phyloP scores from a whole-genome alignment of 1,139 yeast genomes.

The Candida sp. region DNA sequence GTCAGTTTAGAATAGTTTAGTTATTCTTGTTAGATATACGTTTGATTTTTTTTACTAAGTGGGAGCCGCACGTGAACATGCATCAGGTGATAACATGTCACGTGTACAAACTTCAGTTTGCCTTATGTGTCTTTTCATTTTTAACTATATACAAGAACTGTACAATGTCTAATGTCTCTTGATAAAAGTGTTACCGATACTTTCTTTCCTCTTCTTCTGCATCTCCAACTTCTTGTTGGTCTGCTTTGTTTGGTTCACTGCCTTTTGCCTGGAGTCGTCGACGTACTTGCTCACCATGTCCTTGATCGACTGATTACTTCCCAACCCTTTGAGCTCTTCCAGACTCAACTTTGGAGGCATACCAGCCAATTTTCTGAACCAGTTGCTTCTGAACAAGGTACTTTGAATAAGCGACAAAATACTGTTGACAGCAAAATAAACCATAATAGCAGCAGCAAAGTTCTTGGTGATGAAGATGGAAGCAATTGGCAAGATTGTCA shows the following conservation, averaged over 20 bases:
- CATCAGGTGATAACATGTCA: no score
- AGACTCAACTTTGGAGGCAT: slow-evolving; percentile 58
- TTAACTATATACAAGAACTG: neutral
- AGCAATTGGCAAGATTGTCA: slow-evolving; percentile 76
- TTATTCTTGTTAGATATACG: no score
- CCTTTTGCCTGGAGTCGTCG: slow-evolving; percentile 34
- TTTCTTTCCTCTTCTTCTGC: slow-evolving; percentile 39
- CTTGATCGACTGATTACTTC: slow-evolving; percentile 22
- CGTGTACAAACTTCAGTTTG: no score
- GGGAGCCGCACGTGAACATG: no score
- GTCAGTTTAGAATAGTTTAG: slow-evolving; percentile 4
- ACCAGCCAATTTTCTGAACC: slow-evolving; percentile 61
- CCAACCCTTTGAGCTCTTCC: slow-evolving; percentile 22
- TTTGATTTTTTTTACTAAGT: no score
- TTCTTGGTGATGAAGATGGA: slow-evolving; percentile 89
- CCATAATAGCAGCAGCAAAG: slow-evolving; percentile 82
- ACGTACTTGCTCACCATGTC: slow-evolving; percentile 45
- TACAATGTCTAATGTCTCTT: slow-evolving; percentile 36
- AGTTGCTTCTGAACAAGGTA: slow-evolving; percentile 57
- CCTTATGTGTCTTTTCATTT: neutral
- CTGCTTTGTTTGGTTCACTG: slow-evolving; percentile 37
- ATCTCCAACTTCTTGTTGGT: slow-evolving; percentile 44
- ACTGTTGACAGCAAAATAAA: slow-evolving; percentile 86
- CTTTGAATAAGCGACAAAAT: slow-evolving; percentile 76
- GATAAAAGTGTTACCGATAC: slow-evolving; percentile 38